phyloP scores from a whole-genome alignment of 352 stramenopile species.

The Plasmopara halstedii region DNA sequence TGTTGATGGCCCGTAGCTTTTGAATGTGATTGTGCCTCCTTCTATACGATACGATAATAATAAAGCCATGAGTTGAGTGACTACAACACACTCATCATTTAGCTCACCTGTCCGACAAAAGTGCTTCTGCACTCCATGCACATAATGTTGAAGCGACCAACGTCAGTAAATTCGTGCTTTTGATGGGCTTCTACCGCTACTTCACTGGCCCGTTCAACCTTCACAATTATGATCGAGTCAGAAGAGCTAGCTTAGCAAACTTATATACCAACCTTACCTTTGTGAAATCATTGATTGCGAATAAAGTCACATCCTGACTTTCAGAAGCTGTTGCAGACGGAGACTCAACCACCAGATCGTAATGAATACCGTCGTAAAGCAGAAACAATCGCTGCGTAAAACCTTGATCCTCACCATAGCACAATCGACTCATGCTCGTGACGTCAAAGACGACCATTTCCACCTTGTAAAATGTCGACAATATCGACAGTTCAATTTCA shows the following conservation, averaged over 20 bases:
- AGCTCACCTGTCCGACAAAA: constrained; percentile 54
- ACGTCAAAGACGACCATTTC: constrained; percentile 85
- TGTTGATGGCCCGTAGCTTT: constrained; percentile 57
- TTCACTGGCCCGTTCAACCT: constrained; percentile 72
- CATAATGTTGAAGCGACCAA: constrained; percentile 63
- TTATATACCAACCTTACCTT: constrained; percentile 32
- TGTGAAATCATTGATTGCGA: constrained; percentile 78
- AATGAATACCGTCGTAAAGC: constrained; percentile 83
- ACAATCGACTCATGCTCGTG: constrained; percentile 77
- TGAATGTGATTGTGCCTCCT: constrained; percentile 54
- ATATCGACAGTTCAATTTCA: constrained; percentile 82
- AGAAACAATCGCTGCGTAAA: constrained; percentile 80
- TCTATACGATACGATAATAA: constrained; percentile 22
- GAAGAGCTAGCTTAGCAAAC: not conserved
- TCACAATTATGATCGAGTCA: not conserved
- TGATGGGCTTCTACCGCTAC: constrained; percentile 77
- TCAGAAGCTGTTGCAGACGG: constrained; percentile 37
- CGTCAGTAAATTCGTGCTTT: constrained; percentile 78
- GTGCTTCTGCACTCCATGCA: constrained; percentile 57
- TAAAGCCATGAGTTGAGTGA: constrained; percentile 2
- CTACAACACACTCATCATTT: not conserved
- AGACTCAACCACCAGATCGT: constrained; percentile 69
- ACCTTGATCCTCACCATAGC: constrained; percentile 75
- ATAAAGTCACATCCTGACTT: constrained; percentile 53
- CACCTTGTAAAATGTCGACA: constrained; percentile 67